A percentile compares a stretch with the other conserved stretches of the same genome.
Conservation (phyloP, 768 basidiomycete species). For the Pulveroboletus sp. region DNA sequence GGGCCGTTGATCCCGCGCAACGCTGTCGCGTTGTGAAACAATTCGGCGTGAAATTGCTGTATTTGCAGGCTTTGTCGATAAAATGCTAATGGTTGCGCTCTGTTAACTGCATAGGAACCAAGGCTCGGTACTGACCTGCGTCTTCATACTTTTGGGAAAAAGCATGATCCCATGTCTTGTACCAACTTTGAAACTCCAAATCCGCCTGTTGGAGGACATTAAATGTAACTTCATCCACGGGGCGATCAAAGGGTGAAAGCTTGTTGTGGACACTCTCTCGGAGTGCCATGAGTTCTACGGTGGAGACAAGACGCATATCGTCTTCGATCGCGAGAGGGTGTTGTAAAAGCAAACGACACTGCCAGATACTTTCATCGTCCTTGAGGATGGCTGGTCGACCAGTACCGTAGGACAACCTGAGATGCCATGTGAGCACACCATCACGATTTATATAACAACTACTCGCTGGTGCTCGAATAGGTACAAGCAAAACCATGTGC, state of each 20-base stretch:
- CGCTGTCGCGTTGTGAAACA: conserved; percentile 83
- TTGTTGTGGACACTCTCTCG: conserved; percentile 85
- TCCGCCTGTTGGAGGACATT: conserved; percentile 71
- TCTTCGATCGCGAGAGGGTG: conserved; percentile 91
- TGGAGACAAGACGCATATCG: conserved; percentile 93
- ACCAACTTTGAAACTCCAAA: conserved; percentile 79
- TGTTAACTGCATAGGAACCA: conserved; percentile 5
- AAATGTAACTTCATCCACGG: conserved; percentile 74
- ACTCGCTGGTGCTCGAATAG: conserved; percentile 92
- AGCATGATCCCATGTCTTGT: conserved; percentile 70
- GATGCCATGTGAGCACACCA: background rate
- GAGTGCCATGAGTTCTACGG: conserved; percentile 88
- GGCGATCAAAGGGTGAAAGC: conserved; percentile 73
- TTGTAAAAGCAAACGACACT: conserved; percentile 74
- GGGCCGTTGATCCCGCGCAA: conserved; percentile 81
- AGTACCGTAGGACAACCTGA: conserved; percentile 91
- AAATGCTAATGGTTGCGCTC: conserved; percentile 53
- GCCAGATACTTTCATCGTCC: conserved; percentile 87
- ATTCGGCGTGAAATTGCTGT: conserved; percentile 82
- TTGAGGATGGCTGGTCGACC: conserved; percentile 90
- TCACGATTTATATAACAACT: background rate
- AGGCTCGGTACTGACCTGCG: conserved; percentile 50
- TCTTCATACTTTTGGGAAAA: conserved; percentile 83
- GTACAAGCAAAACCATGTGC: conserved; percentile 93
- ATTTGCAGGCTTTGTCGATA: conserved; percentile 87